Conservation (phyloP, 2,329 filamentous ascomycete genomes). For the Fonsecaea monophora region DNA sequence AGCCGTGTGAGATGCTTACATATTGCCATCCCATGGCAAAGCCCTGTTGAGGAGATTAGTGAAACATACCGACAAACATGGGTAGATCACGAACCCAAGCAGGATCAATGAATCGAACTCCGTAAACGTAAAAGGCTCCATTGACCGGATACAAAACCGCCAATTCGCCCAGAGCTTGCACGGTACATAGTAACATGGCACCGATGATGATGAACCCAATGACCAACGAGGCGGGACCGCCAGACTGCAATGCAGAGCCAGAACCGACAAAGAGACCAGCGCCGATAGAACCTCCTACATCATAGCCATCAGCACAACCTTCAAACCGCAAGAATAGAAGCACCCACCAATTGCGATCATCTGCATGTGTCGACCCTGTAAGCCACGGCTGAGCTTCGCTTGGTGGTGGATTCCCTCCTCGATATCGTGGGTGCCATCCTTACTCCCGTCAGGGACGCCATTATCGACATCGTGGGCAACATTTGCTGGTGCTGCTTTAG, state of each 20-base stretch:
- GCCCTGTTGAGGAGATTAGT: conserved; percentile 45
- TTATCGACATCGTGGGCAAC: conserved; percentile 24
- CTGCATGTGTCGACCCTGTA: conserved; percentile 56
- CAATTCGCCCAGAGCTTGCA: conserved; percentile 89
- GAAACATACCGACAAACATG: not conserved
- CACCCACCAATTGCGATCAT: conserved; percentile 40
- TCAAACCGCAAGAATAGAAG: not conserved
- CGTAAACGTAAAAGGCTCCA: conserved; percentile 89
- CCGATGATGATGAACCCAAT: conserved; percentile 64
- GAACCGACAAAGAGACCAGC: conserved; percentile 40
- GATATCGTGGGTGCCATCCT: conserved; percentile 21
- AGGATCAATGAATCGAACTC: conserved; percentile 90
- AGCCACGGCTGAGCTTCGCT: conserved; percentile 33
- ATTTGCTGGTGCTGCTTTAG: conserved; percentile 12
- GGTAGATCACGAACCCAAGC: conserved; percentile 67
- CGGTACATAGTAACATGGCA: conserved; percentile 86
- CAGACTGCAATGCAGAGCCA: conserved; percentile 44
- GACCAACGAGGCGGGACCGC: conserved; percentile 49
- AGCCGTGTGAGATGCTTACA: conserved; percentile 22
- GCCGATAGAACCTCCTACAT: conserved; percentile 49
- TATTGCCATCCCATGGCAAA: conserved; percentile 98
- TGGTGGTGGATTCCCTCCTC: conserved; percentile 21
- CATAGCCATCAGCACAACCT: not conserved
- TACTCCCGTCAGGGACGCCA: conserved; percentile 3
- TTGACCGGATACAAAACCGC: conserved; percentile 89